Base-by-base conservation (phyloP, 129 eudicot genomes). In the Flaveria ramosissima region DNA sequence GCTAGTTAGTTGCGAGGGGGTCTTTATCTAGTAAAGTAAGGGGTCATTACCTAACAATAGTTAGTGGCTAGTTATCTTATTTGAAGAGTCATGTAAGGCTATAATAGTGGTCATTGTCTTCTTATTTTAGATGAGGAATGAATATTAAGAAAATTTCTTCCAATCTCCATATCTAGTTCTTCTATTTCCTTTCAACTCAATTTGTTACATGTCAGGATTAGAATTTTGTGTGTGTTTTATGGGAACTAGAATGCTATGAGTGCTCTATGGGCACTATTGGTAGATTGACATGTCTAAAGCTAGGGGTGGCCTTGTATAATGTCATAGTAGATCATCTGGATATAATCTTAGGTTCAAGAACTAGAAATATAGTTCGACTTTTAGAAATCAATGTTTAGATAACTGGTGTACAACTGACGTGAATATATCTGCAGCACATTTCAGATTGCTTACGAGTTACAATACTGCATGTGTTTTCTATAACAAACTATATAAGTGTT, bases 291-390 rank as follows among this genome's bases (percentile, higher is more conserved):
- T 24, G 68, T 61, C 17, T 61, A 61, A 3, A 26, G 41, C 42
- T 61, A 62, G 68, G 36, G 68, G 19, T 27, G 64, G 4, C 68
- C 68, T 62, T 62, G 68, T 62, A 62, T 62, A 27, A 62, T 43
- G 7, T 27, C 68, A 61, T 61, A 0, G 17, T 26, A 26, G 68
- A 61, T 61, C 68, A 26, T 62, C 43, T 6, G 5, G 64, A 21
- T 57, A 20, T 23, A 57, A 19, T 20, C 0, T 23, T 57, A 1
- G 30, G 64, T 20, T 21, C 32, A 57, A 57, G 64, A 57, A 10
- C 64, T 57, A 57, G 32, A 55, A 23, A 9, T 57, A 57, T 55
- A 16, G 21, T 57, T 57, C 6, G 9, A 4, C 6, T 21, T 57
- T 8, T 57, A 21, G 64, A n/a, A 55, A 55, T 55, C 24, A 60